Evolutionary conservation across 257 asterid genomes (phyloP), one percentile per base, ranked within the genome.

Genomic region (Striga asiatica): DNA sequence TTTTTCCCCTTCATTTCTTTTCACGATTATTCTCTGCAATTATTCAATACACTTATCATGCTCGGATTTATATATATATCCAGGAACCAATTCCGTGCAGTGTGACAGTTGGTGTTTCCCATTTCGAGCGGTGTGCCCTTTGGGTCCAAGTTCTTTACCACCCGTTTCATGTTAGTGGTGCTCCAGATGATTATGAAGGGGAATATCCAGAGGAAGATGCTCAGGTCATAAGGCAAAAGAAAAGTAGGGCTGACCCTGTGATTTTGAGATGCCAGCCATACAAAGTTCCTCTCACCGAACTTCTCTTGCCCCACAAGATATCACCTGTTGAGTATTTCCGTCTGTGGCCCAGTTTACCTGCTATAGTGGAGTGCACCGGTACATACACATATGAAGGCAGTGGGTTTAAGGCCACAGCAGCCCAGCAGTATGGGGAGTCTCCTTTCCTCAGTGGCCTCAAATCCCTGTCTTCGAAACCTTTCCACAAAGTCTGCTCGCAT

Each of bases 321-420:
- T 86, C 98, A 46, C 96, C 98, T 0, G 98, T 89, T 43, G 98
- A 89, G 68, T 89, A 83, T 73, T 89, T 87, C 75, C 89, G 96
- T 43, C 62, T 87, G 19, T 87, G 96, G 96, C 94, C 96, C 47
- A 84, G 96, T 73, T 75, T 87, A 53, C 96, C 96, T 45, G 94
- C 93, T 58, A 76, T 87, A 69, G 82, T 77, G 61, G 96, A 87
- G 77, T 87, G 80, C 57, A 83, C 93, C 0, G 96, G 94, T 55
- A 80, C 89, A 21, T 83, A 87, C 58, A 74, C 81, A 14, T 87
- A 87, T 17, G 96, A 87, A 81, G 96, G 96, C 61, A 87, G 96
- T 73, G 96, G 96, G 6, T 84, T 87, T 74, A 87, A 75, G 77
- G 96, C 94, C 46, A 87, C 94, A 43, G 96, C 96, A 43, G 94